Evolutionary conservation across 169 alveolate species (phyloP), one percentile per base, ranked within the genome.

Genomic region (Pseudocohnilembus persalinus): DNA sequence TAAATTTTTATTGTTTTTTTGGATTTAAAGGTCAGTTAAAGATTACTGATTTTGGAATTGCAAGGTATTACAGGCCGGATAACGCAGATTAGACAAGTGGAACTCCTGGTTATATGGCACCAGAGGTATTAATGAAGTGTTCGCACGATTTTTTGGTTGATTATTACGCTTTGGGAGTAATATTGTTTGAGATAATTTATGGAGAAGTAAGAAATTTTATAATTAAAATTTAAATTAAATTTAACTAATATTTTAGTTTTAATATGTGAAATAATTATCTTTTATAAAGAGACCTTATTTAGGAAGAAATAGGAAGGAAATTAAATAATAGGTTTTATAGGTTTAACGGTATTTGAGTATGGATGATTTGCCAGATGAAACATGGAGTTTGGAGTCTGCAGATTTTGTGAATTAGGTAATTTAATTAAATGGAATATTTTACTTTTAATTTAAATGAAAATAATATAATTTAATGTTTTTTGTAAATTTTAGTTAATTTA

Each of bases 61-160:
- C 96, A 28, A 73, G 95, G 68, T 33, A 83, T 29, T 91, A 93
- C 92, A 85, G 84, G 75, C 92, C 94, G 25, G 93, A 93, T 68
- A 93, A 93, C 68, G 83, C 90, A 26, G 49, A 89, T 28, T 95
- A 93, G 30, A 93, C 96, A 0, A 84, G 92, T 68, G 96, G 96
- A 27, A 93, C 96, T 27, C 96, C 96, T 29, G 96, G 96, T 31
- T 93, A 93, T 49, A 92, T 92, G 93, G 96, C 96, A 11, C 96
- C 96, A 0, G 94, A 91, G 83, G 90, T 89, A 63, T 80, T 90
- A 34, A 76, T 89, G 76, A 91, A 91, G 76, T 63, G 89, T 30
- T 89, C 91, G 81, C 94, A 93, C 82, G 89, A 94, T 68, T 81
- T 83, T 1, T 87, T 85, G 15, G 89, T 88, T 27, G 92, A 88